These are phyloP conservation scores for Trichomonascus vanleenenianus DNA, from an alignment of 805 yeast species.

Conservation along the genomic window DNA sequence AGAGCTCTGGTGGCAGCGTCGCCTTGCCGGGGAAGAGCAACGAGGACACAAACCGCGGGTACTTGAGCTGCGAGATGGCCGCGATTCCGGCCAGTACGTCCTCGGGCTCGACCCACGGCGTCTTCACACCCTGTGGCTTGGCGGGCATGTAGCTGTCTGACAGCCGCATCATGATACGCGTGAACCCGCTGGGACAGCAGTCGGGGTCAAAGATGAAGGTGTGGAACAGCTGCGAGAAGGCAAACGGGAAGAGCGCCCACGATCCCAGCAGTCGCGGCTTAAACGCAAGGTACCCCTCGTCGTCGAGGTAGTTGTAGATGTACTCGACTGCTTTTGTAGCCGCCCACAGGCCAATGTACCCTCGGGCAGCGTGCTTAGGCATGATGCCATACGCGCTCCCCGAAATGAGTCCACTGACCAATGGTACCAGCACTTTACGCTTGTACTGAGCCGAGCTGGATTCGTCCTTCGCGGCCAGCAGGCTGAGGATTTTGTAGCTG, in stretches of 20 bases:
- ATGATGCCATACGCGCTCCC: constrained; percentile 21
- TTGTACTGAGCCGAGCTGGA: neutral
- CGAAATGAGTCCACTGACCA: constrained; percentile 21
- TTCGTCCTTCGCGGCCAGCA: constrained; percentile 1
- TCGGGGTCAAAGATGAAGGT: constrained; percentile 30
- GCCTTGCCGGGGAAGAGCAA: constrained; percentile 20
- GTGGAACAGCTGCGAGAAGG: constrained; percentile 33
- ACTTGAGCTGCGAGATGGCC: constrained; percentile 23
- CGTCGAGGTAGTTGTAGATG: constrained; percentile 29
- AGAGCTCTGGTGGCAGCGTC: constrained; percentile 13
- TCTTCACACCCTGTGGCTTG: constrained; percentile 22
- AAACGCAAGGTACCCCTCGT: constrained; percentile 27
- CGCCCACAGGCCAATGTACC: constrained; percentile 27
- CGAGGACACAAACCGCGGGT: constrained; percentile 28
- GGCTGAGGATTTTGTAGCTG: neutral
- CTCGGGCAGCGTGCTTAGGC: constrained; percentile 22
- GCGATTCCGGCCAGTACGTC: constrained; percentile 27
- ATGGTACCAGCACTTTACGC: constrained; percentile 8
- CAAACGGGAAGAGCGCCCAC: constrained; percentile 35
- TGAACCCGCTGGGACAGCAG: constrained; percentile 27
- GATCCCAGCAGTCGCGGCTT: constrained; percentile 31
- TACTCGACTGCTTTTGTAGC: constrained; percentile 29
- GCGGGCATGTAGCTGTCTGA: constrained; percentile 26
- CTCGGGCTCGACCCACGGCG: constrained; percentile 28
- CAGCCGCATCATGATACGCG: constrained; percentile 22